Evolutionary conservation across 345 rosid genomes (phyloP).

Genomic region (Cardamine occulta): DNA sequence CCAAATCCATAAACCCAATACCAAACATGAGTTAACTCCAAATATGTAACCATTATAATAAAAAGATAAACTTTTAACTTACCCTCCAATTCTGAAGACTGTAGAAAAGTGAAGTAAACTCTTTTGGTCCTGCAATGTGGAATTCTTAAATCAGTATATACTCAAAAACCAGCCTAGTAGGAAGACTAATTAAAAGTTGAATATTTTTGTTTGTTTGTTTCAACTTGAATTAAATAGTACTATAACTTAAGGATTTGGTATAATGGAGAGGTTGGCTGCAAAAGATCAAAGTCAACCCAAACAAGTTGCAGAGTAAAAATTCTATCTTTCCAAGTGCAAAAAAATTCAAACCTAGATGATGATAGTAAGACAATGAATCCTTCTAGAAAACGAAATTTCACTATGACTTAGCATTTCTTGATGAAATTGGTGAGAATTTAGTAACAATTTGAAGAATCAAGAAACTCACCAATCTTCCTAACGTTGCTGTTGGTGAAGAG

Average conservation of each 20-base stretch:
- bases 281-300: slow-evolving; percentile 29
- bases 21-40: not conserved
- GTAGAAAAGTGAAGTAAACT: slow-evolving; percentile 76
- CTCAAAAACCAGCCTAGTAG: slow-evolving; percentile 15
- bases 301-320: not conserved
- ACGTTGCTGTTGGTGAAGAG: slow-evolving; percentile 75
- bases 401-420: not conserved
- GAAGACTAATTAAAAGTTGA: slow-evolving; percentile 4
- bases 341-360: slow-evolving; percentile 20
- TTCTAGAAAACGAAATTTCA: not conserved
- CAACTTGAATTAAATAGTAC: not conserved
- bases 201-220: not conserved
- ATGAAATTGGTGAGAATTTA: not conserved
- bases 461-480: slow-evolving; percentile 78
- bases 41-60: not conserved
- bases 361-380: not conserved
- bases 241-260: not conserved
- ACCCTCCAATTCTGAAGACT: slow-evolving; percentile 99
- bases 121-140: slow-evolving; percentile 72
- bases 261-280: not conserved
- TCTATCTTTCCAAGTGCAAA: not conserved
- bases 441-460: not conserved
- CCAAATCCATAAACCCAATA: not conserved
- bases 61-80: slow-evolving; percentile 7
- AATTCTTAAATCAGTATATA: not conserved